Base-by-base conservation (phyloP, 164 flowering plant species). In the Stephania cephalantha region DNA sequence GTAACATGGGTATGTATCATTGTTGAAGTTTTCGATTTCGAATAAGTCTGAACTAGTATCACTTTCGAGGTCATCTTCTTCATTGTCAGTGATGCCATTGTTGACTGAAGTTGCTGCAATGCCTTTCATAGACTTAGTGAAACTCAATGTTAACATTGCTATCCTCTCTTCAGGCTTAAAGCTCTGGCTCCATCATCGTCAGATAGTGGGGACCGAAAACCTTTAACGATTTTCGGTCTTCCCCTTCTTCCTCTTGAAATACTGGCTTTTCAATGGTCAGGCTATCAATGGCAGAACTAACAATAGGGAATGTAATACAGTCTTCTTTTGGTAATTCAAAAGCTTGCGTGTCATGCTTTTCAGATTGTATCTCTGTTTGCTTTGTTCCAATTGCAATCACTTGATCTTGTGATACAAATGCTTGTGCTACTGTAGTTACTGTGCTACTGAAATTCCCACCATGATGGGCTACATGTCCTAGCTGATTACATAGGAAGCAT, bases 31-130 rank as follows among this genome's bases (percentile, higher is more conserved):
- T 65, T 86, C 87, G 30, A 94, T 90, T 85, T 94, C 98, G 22
- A 94, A 94, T 71, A 94, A 76, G 70, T 94, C 98, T 17, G 98
- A 94, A 74, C 98, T 94, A 42, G 90, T 84, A 74, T 91, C 95
- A 29, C 98, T 91, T 48, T 77, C 87, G 0, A 78, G 42, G 42
- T 35, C 42, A 10, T 88, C 92, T 6, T 80, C 66, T 5, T n/a
- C 11, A 10, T 50, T 7, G n/a, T 66, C 61, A 22, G 22, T 3
- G 6, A 67, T 45, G 31, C 17, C 77, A 68, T 63, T 53, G 5
- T 68, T 45, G 8, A 17, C 44, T 9, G 71, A 70, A 65, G 52
- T 69, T 15, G 70, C 76, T 45, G 81, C 76, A 31, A 71, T 75
- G 22, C 80, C 86, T 65, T 78, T 80, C 13, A 46, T 70, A 71